These are phyloP conservation scores for Populus hybrid DNA, from an alignment of 441 rosid genomes.

Conservation along the genomic window DNA sequence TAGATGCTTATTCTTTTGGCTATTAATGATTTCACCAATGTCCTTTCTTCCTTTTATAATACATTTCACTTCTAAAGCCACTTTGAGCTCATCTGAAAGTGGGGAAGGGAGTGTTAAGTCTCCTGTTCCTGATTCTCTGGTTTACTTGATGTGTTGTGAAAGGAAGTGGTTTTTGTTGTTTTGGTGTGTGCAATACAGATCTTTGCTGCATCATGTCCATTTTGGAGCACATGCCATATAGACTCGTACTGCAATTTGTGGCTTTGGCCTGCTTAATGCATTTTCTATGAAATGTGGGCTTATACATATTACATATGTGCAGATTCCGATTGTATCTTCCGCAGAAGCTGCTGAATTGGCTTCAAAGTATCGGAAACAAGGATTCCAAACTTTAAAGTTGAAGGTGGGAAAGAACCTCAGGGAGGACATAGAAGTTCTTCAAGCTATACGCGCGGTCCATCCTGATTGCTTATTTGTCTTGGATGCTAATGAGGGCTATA, in stretches of 20 bases:
- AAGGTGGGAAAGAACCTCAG: slow-evolving; percentile 82
- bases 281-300: slow-evolving; percentile 5
- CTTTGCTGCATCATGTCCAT: neutral
- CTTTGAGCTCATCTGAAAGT: neutral
- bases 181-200: neutral
- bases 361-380: slow-evolving; percentile 57
- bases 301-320: slow-evolving; percentile 21
- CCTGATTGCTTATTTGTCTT: slow-evolving; percentile 75
- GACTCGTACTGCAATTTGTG: neutral
- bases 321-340: slow-evolving; percentile 94
- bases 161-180: neutral
- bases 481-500: slow-evolving; percentile 95
- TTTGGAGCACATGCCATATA: neutral
- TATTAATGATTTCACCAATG: neutral
- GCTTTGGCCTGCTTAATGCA: neutral
- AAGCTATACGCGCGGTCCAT: slow-evolving; percentile 69
- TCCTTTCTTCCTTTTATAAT: neutral
- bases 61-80: neutral
- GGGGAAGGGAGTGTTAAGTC: neutral
- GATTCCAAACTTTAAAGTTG: slow-evolving; percentile 83
- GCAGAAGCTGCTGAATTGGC: slow-evolving; percentile 77
- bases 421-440: slow-evolving; percentile 73
- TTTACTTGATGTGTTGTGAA: neutral
- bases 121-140: neutral
- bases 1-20: neutral